Evolutionary conservation across 345 rosid species (phyloP).

Genomic region (Orychophragmus violaceus): DNA sequence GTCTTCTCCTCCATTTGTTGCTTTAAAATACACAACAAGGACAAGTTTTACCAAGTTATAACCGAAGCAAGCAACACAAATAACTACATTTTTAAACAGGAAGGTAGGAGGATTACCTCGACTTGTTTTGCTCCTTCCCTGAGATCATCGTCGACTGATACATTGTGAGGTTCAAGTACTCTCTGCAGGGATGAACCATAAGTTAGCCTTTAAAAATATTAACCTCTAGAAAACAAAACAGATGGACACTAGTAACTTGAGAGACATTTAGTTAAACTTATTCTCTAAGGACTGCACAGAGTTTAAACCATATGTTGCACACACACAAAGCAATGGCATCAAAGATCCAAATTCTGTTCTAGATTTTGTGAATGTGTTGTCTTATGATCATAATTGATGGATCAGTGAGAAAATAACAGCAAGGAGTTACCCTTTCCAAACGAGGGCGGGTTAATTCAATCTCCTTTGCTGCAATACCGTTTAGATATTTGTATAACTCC

Average conservation of each 20-base stretch:
- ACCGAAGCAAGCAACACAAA: slow-evolving; percentile 3
- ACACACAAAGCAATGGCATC: background rate
- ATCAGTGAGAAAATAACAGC: background rate
- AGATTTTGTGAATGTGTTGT: background rate
- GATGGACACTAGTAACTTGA: background rate
- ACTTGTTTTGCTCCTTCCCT: slow-evolving; percentile 80
- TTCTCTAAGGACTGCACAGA: background rate
- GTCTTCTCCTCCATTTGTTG: slow-evolving; percentile 50
- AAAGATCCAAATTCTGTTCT: background rate
- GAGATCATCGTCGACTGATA: too few relatives aligned
- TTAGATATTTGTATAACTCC: slow-evolving; percentile 52
- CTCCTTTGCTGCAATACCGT: slow-evolving; percentile 52
- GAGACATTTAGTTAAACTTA: background rate
- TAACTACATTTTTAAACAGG: background rate
- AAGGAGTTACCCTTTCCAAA: too few relatives aligned
- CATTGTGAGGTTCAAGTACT: slow-evolving; percentile 60
- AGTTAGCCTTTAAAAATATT: slow-evolving; percentile 3
- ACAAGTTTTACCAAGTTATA: slow-evolving; percentile 57
- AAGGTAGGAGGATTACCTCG: slow-evolving; percentile 40
- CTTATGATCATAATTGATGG: background rate
- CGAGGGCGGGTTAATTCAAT: slow-evolving; percentile 48
- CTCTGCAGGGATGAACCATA: slow-evolving; percentile 37
- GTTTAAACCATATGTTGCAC: background rate
- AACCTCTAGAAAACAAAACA: too few relatives aligned
- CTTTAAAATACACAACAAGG: slow-evolving; percentile 32